Base-by-base conservation (phyloP, 176 grass and related monocot genomes). In the Bonia amplexicaulis region DNA sequence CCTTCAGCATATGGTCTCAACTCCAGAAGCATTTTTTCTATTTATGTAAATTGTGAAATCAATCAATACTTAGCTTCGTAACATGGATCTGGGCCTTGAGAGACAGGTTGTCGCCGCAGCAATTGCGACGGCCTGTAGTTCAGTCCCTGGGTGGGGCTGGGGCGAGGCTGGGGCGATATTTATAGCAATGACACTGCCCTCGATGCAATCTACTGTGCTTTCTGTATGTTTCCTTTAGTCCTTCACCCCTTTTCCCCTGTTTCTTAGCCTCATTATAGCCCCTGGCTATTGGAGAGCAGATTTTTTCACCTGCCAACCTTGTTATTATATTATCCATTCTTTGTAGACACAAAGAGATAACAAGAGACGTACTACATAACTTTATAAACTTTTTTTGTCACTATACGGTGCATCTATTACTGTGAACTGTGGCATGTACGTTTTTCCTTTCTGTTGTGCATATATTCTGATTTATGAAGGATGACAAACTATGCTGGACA, bases 31-130 rank as follows among this genome's bases (percentile, higher is more conserved):
- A 47, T 14, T 61, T 37, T 69, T 47, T 16, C n/a, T 76, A 61
- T 71, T 71, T 86, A 71, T 93, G 85, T 91, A 93, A 80, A 95
- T 90, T 93, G 79, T 76, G 46, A 87, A 90, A 77, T 89, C 84
- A 90, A 74, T 90, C 82, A 45, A 78, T 73, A 88, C 82, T 45
- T 62, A 79, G 87, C 80, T 66, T 79, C 0, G 61, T 90, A 78
- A 82, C 89, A 80, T 57, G 19, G 76, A 84, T 84, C 53, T 82
- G 86, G 66, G 74, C 81, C 81, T 60, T 23, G 71, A 72, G 82
- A 82, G 23, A 72, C 12, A 44, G 88, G 71, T 85, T 75, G 57
- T 75, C 86, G 53, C 65, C 25, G 69, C 84, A 83, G 75, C 51
- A 80, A 79, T 59, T 75, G 47, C n/a, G 22, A 62, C 49, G 49